Conservation (phyloP, 1,284 basidiomycete genomes). For the Exsudoporus floridanus region DNA sequence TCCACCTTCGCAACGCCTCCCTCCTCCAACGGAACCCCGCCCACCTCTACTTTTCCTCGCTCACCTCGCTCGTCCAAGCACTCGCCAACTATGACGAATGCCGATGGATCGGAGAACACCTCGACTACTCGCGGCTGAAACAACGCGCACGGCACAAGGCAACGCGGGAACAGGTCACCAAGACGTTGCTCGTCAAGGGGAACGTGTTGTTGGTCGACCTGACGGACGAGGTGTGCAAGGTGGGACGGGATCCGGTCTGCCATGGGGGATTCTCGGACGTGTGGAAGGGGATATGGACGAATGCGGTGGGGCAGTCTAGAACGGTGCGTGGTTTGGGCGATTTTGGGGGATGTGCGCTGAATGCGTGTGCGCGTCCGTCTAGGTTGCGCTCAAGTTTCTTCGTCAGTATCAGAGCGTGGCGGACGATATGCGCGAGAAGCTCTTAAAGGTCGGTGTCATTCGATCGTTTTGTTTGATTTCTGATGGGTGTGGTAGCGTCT, state of each 20-base stretch:
- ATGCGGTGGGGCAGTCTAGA: conserved; percentile 41
- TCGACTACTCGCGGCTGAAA: conserved; percentile 53
- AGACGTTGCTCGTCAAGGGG: conserved; percentile 52
- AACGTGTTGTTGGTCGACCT: conserved; percentile 50
- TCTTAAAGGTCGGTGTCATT: conserved; percentile 43
- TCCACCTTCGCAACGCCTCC: conserved; percentile 55
- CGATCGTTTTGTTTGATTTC: neutral
- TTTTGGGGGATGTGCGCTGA: conserved; percentile 1
- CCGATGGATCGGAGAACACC: conserved; percentile 45
- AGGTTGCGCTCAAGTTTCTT: conserved; percentile 58
- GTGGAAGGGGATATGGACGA: conserved; percentile 55
- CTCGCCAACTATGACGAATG: conserved; percentile 54
- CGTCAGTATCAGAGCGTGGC: conserved; percentile 49
- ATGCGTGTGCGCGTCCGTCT: neutral
- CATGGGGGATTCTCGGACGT: conserved; percentile 59
- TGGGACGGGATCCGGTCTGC: conserved; percentile 42
- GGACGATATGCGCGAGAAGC: conserved; percentile 48
- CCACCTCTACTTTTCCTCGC: conserved; percentile 50
- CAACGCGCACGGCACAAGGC: conserved; percentile 56
- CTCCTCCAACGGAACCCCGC: conserved; percentile 51
- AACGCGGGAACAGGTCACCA: conserved; percentile 52
- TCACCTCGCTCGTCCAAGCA: conserved; percentile 49
- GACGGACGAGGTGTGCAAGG: conserved; percentile 49
- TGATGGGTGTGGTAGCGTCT: conserved; percentile 40
- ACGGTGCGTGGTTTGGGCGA: conserved; percentile 34